Percentiles rank a stretch among this genome's conserved stretches.
Evolutionary conservation across 1,284 basidiomycete genomes (phyloP).

Genomic region (Malassezia caprae): DNA sequence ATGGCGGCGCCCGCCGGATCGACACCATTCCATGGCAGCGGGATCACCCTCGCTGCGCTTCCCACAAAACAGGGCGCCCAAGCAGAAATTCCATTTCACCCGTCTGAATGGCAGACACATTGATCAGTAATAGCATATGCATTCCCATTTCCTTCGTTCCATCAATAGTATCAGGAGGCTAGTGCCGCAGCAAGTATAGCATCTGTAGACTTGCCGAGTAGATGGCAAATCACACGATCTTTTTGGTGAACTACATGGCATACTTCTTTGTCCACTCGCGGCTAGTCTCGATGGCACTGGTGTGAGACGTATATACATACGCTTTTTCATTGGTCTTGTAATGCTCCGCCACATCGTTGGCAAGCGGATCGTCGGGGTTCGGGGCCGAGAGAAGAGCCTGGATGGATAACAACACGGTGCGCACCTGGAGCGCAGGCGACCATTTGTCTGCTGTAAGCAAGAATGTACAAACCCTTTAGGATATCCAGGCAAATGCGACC

Average conservation of each 20-base stretch:
- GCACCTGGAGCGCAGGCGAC: conserved; percentile 95
- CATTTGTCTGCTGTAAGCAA: conserved; percentile 69
- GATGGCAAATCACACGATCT: neutral
- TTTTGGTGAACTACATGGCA: conserved; percentile 16
- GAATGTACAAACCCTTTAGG: conserved; percentile 61
- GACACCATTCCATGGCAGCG: neutral
- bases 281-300: conserved; percentile 42
- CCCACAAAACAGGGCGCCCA: neutral
- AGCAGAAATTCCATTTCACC: neutral
- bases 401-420: conserved; percentile 89
- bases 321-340: conserved; percentile 96
- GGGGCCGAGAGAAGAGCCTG: conserved; percentile 90
- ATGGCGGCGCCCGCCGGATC: neutral
- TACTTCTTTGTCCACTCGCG: conserved; percentile 41
- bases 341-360: conserved; percentile 82
- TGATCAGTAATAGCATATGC: neutral
- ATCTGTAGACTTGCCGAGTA: neutral
- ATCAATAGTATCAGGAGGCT: neutral
- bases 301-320: conserved; percentile 52
- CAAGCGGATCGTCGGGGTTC: conserved; percentile 97
- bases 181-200: neutral
- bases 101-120: neutral
- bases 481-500: conserved; percentile 97
- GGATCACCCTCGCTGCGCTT: neutral
- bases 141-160: neutral